Evolutionary conservation across 1,284 basidiomycete genomes (phyloP).

Genomic region (Cryptococcus deneoformans): DNA sequence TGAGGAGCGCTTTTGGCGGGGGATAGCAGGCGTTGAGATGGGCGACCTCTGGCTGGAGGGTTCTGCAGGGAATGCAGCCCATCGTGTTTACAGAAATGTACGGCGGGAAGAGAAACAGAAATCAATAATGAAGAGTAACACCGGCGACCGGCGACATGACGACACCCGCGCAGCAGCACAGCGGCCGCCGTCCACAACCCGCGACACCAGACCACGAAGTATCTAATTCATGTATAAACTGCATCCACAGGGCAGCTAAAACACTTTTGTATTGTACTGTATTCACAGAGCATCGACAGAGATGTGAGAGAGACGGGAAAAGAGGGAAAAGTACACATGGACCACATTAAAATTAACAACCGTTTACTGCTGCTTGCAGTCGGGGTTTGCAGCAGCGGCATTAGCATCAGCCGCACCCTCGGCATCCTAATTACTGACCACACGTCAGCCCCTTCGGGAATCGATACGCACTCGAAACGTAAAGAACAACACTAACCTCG

Average conservation of each 20-base stretch:
- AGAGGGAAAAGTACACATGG: too few relatives aligned
- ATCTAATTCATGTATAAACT: too few relatives aligned
- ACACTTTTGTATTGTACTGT: too few relatives aligned
- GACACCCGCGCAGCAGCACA: too few relatives aligned
- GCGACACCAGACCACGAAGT: too few relatives aligned
- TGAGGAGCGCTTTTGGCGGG: constrained; percentile 68
- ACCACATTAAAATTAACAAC: not conserved
- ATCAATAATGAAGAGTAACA: too few relatives aligned
- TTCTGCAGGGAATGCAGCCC: constrained; percentile 34
- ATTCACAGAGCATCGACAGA: too few relatives aligned
- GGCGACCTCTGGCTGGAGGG: constrained; percentile 32
- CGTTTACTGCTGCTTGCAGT: constrained; percentile 47
- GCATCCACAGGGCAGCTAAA: too few relatives aligned
- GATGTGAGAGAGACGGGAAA: too few relatives aligned
- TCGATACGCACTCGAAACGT: too few relatives aligned
- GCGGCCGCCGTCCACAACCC: too few relatives aligned
- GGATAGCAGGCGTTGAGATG: constrained; percentile 92
- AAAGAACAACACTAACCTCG: constrained; percentile 22
- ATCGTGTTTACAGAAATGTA: constrained; percentile 8
- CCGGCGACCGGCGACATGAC: too few relatives aligned
- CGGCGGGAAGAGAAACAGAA: not conserved
- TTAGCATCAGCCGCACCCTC: constrained; percentile 14
- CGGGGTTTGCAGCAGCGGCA: constrained; percentile 26
- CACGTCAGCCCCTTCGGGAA: constrained; percentile 12
- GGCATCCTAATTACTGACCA: constrained; percentile 27